Percentiles rank a stretch among this genome's conserved stretches.
Conservation (phyloP, 768 basidiomycete genomes). For the Leucogyrophana mollusca region DNA sequence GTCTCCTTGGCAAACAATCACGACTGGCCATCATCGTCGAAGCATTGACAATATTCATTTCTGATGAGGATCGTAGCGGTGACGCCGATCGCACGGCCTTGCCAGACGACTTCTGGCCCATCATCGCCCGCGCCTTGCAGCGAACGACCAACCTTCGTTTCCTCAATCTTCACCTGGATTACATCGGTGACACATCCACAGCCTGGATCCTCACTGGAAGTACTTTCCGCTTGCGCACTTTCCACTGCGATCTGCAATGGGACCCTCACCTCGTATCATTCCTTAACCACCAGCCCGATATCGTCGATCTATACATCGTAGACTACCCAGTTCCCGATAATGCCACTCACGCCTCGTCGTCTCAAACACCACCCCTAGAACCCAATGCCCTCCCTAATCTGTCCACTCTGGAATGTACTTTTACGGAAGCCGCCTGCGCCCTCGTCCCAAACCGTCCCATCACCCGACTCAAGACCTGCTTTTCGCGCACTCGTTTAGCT, state of each 20-base stretch:
- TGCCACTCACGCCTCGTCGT: slow-evolving; percentile 10
- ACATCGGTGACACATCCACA: slow-evolving; percentile 20
- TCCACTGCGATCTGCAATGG: slow-evolving; percentile 70
- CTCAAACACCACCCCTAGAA: slow-evolving; percentile 17
- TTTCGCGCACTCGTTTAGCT: slow-evolving; percentile 47
- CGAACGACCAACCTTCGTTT: slow-evolving; percentile 46
- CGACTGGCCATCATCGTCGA: slow-evolving; percentile 54
- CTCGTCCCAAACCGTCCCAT: slow-evolving; percentile 60
- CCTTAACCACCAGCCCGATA: slow-evolving; percentile 21
- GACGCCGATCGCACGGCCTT: slow-evolving; percentile 18
- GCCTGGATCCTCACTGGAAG: slow-evolving; percentile 41
- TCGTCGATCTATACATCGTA: slow-evolving; percentile 30
- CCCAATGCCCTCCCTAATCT: slow-evolving; percentile 45
- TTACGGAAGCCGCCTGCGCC: slow-evolving; percentile 58
- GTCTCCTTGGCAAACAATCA: slow-evolving; percentile 41
- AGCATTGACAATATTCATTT: slow-evolving; percentile 48
- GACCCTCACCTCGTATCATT: slow-evolving; percentile 47
- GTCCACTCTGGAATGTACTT: slow-evolving; percentile 62
- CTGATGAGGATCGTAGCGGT: slow-evolving; percentile 23
- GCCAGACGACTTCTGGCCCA: slow-evolving; percentile 47
- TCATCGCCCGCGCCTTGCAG: slow-evolving; percentile 48
- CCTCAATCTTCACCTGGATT: slow-evolving; percentile 47
- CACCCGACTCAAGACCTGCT: slow-evolving; percentile 65
- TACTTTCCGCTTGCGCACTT: slow-evolving; percentile 54
- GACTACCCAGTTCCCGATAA: slow-evolving; percentile 28